Percentiles rank a stretch among this genome's conserved stretches.
Evolutionary conservation across 768 basidiomycete genomes (phyloP).

Genomic region (Boletus subparvulus): DNA sequence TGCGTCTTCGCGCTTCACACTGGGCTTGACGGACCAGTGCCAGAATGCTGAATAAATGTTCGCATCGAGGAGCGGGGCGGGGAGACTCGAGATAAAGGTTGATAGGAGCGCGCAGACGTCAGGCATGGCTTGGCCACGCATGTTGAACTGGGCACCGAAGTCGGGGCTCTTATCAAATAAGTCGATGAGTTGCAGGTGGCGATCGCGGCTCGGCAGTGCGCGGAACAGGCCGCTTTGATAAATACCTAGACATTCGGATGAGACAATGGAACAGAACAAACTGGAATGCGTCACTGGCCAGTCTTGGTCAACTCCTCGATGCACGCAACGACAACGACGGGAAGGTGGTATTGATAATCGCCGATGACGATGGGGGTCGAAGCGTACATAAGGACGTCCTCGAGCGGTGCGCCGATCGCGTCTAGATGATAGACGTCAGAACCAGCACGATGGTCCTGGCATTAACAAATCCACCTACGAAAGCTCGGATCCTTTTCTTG

Average conservation of each 20-base stretch:
- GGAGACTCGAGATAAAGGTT: slow-evolving; percentile 47
- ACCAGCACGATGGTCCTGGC: background rate
- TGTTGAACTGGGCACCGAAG: slow-evolving; percentile 23
- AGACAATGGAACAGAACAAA: background rate
- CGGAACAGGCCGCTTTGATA: slow-evolving; percentile 45
- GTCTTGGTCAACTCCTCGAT: slow-evolving; percentile 49
- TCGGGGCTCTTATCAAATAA: slow-evolving; percentile 36
- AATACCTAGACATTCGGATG: slow-evolving; percentile 32
- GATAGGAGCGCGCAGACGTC: slow-evolving; percentile 48
- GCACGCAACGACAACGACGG: slow-evolving; percentile 40
- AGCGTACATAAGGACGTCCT: slow-evolving; percentile 33
- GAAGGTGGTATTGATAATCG: slow-evolving; percentile 39
- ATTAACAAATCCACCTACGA: slow-evolving; percentile 20
- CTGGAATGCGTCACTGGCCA: slow-evolving; percentile 22
- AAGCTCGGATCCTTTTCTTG: slow-evolving; percentile 26
- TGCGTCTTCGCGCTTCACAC: slow-evolving; percentile 35
- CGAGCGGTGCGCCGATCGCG: slow-evolving; percentile 38
- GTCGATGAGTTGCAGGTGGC: slow-evolving; percentile 39
- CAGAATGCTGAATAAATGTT: slow-evolving; percentile 43
- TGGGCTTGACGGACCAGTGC: slow-evolving; percentile 45
- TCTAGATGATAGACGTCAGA: slow-evolving; percentile 20
- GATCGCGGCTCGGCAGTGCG: slow-evolving; percentile 40
- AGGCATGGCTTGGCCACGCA: slow-evolving; percentile 39
- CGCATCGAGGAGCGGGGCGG: slow-evolving; percentile 45
- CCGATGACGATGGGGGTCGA: slow-evolving; percentile 35